Percentiles rank a stretch among this genome's conserved stretches.
phyloP scores from a whole-genome alignment of 768 basidiomycete genomes.

The Hericium erinaceus region DNA sequence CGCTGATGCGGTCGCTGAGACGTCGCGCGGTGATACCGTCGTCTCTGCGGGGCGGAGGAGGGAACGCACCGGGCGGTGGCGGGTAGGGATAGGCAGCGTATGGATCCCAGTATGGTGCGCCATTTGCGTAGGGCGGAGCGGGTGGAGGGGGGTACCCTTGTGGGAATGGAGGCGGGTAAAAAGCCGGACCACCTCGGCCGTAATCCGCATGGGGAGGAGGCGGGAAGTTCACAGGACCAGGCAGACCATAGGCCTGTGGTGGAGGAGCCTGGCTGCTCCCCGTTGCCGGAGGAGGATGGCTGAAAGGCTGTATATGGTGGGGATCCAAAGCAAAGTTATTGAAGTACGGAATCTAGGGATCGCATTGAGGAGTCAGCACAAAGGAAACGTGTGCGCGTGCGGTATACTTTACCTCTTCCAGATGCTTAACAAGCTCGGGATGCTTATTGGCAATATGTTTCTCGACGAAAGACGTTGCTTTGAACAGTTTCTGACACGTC shows the following conservation, averaged over 20 bases:
- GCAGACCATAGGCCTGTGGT: conserved; percentile 80
- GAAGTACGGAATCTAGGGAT: conserved; percentile 69
- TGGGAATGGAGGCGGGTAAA: conserved; percentile 33
- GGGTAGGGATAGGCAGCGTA: conserved; percentile 26
- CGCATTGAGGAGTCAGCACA: conserved; percentile 7
- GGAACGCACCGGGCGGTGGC: conserved; percentile 24
- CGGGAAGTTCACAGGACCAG: conserved; percentile 37
- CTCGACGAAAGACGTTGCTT: conserved; percentile 92
- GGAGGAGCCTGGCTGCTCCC: conserved; percentile 69
- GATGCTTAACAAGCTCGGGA: conserved; percentile 67
- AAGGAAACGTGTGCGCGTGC: conserved; percentile 15
- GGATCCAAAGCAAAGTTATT: conserved; percentile 97
- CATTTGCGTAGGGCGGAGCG: conserved; percentile 28
- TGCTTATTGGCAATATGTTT: conserved; percentile 98
- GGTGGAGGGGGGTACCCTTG: conserved; percentile 29
- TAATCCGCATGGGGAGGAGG: conserved; percentile 21
- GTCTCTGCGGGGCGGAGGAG: conserved; percentile 42
- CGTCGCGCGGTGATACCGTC: conserved; percentile 51
- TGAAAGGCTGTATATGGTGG: conserved; percentile 80
- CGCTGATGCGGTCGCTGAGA: conserved; percentile 75
- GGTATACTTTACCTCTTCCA: conserved; percentile 60
- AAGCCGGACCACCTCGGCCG: conserved; percentile 16
- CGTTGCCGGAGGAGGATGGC: conserved; percentile 59
- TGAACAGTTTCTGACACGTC: conserved; percentile 95
- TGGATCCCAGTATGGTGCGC: conserved; percentile 34